Evolutionary conservation across 2,329 filamentous ascomycete genomes (phyloP).

Genomic region (Zalaria obscura): DNA sequence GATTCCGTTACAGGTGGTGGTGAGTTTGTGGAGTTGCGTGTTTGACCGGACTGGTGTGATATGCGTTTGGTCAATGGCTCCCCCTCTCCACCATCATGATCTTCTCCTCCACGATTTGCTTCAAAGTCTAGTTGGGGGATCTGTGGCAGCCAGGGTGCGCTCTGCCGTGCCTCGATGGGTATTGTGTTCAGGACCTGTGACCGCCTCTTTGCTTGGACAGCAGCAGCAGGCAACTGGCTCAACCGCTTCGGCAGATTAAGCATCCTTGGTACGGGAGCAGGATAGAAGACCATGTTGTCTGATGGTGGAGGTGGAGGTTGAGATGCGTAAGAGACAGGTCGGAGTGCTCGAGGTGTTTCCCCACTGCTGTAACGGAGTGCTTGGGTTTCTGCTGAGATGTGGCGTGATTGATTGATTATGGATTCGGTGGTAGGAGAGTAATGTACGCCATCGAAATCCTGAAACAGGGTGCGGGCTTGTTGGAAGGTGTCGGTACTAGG

Average conservation of each 20-base stretch:
- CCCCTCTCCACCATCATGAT: background rate
- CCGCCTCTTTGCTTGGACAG: constrained; percentile 53
- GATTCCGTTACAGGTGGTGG: background rate
- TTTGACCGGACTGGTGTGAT: too few relatives aligned
- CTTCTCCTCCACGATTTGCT: constrained; percentile 1
- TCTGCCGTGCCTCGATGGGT: constrained; percentile 38
- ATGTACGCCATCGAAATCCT: constrained; percentile 71
- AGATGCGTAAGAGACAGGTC: constrained; percentile 41
- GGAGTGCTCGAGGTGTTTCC: constrained; percentile 5
- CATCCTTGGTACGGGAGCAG: constrained; percentile 85
- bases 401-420: constrained; percentile 17
- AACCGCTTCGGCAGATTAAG: constrained; percentile 82
- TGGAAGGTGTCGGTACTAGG: constrained; percentile 47
- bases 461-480: constrained; percentile 53
- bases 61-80: background rate
- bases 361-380: constrained; percentile 11
- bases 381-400: constrained; percentile 16
- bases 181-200: constrained; percentile 59
- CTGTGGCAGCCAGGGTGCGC: constrained; percentile 31
- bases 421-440: constrained; percentile 41
- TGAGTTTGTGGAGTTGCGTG: constrained; percentile 6
- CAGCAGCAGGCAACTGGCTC: constrained; percentile 54
- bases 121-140: constrained; percentile 7
- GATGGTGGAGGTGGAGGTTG: constrained; percentile 39
- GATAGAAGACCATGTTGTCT: constrained; percentile 85